Evolutionary conservation across 139 green algal genomes (phyloP).

Genomic region (Tetratostichococcus sp.): DNA sequence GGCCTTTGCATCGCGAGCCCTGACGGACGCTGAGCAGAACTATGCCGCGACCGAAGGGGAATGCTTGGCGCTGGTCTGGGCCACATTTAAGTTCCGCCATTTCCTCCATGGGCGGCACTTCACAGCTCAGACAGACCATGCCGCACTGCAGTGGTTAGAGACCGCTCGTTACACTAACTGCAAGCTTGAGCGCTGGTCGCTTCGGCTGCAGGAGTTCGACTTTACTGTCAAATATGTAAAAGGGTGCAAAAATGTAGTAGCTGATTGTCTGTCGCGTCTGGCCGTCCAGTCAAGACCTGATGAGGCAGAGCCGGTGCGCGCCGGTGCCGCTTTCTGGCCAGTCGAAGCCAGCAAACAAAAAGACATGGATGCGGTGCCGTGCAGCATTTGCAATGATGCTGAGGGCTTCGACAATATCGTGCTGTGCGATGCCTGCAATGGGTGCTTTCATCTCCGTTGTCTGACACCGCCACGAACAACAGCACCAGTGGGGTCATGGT

Average conservation of each 20-base stretch:
- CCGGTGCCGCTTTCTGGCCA: not conserved
- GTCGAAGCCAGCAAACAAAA: not conserved
- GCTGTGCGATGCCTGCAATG: no score
- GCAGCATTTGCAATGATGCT: not conserved
- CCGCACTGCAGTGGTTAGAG: slow-evolving; percentile 11
- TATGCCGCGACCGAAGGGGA: slow-evolving; percentile 27
- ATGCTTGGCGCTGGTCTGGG: slow-evolving; percentile 5
- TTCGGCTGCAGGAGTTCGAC: slow-evolving; percentile 17
- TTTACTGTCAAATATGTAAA: slow-evolving; percentile 10
- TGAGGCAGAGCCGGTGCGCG: no score
- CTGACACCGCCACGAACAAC: not conserved
- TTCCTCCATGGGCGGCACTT: slow-evolving; percentile 24
- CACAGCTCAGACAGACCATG: slow-evolving; percentile 20
- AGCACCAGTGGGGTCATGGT: not conserved
- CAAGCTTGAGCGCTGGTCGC: no score
- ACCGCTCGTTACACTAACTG: not conserved
- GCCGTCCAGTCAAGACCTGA: not conserved
- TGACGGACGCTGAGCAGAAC: no score
- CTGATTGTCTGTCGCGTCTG: not conserved
- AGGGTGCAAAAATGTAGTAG: slow-evolving; percentile 8
- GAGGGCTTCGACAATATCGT: not conserved
- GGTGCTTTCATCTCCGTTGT: no score
- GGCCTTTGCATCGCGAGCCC: no score
- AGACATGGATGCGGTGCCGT: not conserved
- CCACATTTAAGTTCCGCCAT: slow-evolving; percentile 4